These are phyloP conservation scores for Pezicula rhizophila DNA, from an alignment of 2,329 filamentous ascomycete species.

Conservation along the genomic window DNA sequence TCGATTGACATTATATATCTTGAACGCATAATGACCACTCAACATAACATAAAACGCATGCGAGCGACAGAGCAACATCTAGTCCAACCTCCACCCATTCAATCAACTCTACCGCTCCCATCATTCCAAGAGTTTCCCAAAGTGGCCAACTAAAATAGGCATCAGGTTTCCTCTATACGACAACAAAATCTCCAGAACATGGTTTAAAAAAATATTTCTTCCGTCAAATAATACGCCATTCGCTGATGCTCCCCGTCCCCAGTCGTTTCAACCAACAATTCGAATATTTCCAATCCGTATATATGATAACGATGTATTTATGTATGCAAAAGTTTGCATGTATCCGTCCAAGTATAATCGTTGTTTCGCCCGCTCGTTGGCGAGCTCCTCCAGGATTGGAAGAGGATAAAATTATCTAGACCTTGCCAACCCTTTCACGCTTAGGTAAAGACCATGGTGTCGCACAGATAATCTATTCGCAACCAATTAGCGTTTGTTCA, in stretches of 20 bases:
- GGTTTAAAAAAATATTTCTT: neutral
- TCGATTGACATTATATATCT: neutral
- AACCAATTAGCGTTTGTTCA: constrained; percentile 6
- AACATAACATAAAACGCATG: neutral
- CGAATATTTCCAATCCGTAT: too few relatives aligned
- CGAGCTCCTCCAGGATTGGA: neutral
- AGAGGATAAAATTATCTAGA: constrained; percentile 11
- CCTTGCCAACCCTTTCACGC: constrained; percentile 17
- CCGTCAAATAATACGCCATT: neutral
- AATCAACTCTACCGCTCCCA: neutral
- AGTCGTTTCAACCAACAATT: neutral
- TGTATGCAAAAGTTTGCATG: neutral
- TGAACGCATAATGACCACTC: neutral
- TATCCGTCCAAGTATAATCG: neutral
- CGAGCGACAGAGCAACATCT: neutral
- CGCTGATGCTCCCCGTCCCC: neutral
- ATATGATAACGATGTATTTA: too few relatives aligned
- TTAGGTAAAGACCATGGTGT: constrained; percentile 25
- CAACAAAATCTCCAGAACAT: neutral
- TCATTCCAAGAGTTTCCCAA: too few relatives aligned
- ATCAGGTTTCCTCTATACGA: neutral
- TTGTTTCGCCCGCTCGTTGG: neutral
- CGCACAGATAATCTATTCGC: constrained; percentile 17
- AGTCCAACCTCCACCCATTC: neutral
- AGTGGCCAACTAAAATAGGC: too few relatives aligned